A percentile compares a stretch with the other conserved stretches of the same genome.
Evolutionary conservation across 2,329 filamentous ascomycete species (phyloP).

Genomic region (Pseudocercospora vitis): DNA sequence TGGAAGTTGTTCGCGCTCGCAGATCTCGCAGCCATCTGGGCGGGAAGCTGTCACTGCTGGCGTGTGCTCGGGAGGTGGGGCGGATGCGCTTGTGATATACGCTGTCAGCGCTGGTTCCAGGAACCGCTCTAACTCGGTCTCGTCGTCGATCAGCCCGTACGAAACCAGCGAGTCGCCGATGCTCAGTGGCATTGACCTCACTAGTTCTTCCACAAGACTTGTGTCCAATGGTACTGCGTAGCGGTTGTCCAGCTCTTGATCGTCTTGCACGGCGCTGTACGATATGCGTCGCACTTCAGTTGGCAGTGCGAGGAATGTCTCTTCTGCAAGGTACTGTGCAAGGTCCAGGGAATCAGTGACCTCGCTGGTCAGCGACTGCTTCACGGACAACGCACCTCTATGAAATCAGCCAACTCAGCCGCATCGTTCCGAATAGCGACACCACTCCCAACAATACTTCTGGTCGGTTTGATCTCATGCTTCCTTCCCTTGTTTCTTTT

Average conservation of each 20-base stretch:
- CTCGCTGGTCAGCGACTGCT: not conserved
- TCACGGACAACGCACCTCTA: conserved; percentile 53
- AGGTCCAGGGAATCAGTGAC: not conserved
- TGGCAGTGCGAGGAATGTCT: conserved; percentile 68
- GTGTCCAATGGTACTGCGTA: conserved; percentile 45
- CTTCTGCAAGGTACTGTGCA: conserved; percentile 64
- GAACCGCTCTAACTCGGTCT: conserved; percentile 54
- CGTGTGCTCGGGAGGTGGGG: conserved; percentile 64
- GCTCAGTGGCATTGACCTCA: conserved; percentile 58
- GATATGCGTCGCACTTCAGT: conserved; percentile 60
- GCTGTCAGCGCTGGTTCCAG: conserved; percentile 62
- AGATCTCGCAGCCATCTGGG: conserved; percentile 68
- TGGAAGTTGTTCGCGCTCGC: conserved; percentile 69
- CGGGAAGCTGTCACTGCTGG: conserved; percentile 49
- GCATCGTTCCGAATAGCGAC: conserved; percentile 52
- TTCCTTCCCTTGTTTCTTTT: conserved; percentile 46
- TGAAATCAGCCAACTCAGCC: conserved; percentile 75
- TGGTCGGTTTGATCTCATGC: conserved; percentile 41
- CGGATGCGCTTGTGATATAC: conserved; percentile 60
- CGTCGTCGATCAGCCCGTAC: conserved; percentile 62
- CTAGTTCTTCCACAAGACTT: conserved; percentile 44
- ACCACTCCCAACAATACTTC: conserved; percentile 14
- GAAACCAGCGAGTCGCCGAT: conserved; percentile 66
- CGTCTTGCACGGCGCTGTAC: conserved; percentile 57
- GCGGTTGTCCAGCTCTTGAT: conserved; percentile 51